Conservation (phyloP, 306 rosid species). For the Cicer judaicum region DNA sequence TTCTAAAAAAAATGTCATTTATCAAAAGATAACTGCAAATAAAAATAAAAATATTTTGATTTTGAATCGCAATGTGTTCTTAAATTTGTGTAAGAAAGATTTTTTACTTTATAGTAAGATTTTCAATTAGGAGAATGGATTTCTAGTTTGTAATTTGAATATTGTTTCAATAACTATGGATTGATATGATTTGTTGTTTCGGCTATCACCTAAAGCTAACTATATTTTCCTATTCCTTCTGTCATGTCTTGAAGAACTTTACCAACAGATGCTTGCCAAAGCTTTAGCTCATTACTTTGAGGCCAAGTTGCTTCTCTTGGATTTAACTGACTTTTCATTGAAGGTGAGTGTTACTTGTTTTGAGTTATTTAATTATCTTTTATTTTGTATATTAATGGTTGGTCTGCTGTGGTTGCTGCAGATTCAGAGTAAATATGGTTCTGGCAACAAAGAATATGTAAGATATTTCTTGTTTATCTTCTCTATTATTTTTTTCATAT, state of each 20-base stretch:
- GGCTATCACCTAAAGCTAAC: neutral
- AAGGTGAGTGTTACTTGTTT: slow-evolving; percentile 55
- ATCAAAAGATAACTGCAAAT: too few species aligned
- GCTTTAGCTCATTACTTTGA: slow-evolving; percentile 95
- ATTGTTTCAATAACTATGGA: neutral
- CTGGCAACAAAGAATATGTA: slow-evolving; percentile 71
- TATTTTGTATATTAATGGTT: slow-evolving; percentile 18
- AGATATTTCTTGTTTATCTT: slow-evolving; percentile 47
- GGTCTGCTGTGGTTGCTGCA: slow-evolving; percentile 42
- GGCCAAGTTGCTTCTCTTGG: slow-evolving; percentile 90
- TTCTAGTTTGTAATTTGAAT: neutral
- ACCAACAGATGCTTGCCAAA: slow-evolving; percentile 96
- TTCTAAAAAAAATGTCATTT: too few species aligned
- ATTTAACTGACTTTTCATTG: slow-evolving; percentile 81
- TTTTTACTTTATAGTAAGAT: too few species aligned
- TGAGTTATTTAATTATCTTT: neutral
- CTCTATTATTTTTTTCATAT: slow-evolving; percentile 6
- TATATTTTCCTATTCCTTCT: neutral
- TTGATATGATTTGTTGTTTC: slow-evolving; percentile 12
- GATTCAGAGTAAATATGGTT: slow-evolving; percentile 86
- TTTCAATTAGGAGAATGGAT: too few species aligned
- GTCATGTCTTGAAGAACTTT: slow-evolving; percentile 65
- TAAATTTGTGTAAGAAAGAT: too few species aligned
- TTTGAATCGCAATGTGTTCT: too few species aligned
- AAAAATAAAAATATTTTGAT: too few species aligned